Conservation (phyloP, 2,329 filamentous ascomycete species). For the Fusarium circinatum region DNA sequence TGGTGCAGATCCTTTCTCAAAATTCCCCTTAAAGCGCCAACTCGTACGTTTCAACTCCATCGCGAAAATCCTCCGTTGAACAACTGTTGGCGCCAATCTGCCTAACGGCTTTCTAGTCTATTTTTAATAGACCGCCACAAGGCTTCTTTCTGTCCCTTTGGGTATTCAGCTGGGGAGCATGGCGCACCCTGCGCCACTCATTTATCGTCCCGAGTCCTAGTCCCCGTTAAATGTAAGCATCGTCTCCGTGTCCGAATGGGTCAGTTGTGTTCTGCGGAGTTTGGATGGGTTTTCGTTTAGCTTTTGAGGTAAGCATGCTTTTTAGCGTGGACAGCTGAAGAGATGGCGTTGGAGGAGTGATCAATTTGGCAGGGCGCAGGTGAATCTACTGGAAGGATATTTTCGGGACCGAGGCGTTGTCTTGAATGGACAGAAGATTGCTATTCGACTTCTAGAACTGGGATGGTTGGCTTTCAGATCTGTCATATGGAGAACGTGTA, state of each 20-base stretch:
- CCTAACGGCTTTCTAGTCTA: constrained; percentile 5
- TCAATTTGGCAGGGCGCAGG: neutral
- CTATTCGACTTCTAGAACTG: neutral
- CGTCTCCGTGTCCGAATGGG: neutral
- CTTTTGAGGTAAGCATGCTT: neutral
- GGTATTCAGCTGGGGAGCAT: constrained; percentile 2
- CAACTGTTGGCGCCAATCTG: neutral
- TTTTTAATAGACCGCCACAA: constrained; percentile 17
- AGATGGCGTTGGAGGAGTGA: neutral
- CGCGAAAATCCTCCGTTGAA: neutral
- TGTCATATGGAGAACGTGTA: neutral
- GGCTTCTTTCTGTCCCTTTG: neutral
- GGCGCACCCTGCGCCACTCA: neutral
- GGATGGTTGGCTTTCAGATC: neutral
- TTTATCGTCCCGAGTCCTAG: neutral
- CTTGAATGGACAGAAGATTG: neutral
- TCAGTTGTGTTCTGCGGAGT: neutral
- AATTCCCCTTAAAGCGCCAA: neutral
- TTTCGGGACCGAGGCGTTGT: neutral
- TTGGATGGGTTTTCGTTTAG: neutral
- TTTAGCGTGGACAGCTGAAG: neutral
- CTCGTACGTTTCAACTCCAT: constrained; percentile 8
- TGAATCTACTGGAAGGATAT: neutral
- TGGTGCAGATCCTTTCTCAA: neutral
- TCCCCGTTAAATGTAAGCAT: neutral